A percentile compares a stretch with the other conserved stretches of the same genome.
Conservation (phyloP, 352 stramenopile genomes). For the Phytophthora sp. region DNA sequence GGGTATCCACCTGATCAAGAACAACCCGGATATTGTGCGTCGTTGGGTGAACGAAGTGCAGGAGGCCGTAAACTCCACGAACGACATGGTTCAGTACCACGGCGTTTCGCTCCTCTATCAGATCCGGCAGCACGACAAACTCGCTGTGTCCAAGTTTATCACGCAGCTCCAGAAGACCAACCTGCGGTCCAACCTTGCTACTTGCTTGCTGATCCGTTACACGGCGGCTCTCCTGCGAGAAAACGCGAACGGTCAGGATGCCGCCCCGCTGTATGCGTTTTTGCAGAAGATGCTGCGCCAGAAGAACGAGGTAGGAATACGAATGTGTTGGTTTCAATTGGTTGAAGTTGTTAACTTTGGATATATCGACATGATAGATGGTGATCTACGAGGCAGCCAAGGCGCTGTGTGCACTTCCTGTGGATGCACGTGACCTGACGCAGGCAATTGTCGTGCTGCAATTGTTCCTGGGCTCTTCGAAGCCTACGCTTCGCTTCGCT, state of each 20-base stretch:
- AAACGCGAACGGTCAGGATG: constrained; percentile 83
- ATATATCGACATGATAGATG: constrained; percentile 79
- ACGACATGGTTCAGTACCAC: constrained; percentile 99
- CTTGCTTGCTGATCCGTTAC: constrained; percentile 98
- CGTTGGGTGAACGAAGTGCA: constrained; percentile 98
- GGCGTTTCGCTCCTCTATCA: constrained; percentile 98
- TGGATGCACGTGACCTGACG: constrained; percentile 96
- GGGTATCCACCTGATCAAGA: constrained; percentile 95
- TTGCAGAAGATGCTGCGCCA: constrained; percentile 97
- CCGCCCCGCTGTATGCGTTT: constrained; percentile 87
- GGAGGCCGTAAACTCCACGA: constrained; percentile 94
- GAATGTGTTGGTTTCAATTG: neutral
- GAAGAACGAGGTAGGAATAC: constrained; percentile 86
- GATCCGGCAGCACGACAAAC: constrained; percentile 98
- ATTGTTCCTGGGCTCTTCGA: constrained; percentile 94
- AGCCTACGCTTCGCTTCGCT: constrained; percentile 96
- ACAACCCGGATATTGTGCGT: constrained; percentile 91
- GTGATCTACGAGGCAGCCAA: constrained; percentile 99
- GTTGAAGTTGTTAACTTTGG: constrained; percentile 1
- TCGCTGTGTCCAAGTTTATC: constrained; percentile 97
- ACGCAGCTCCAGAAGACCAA: constrained; percentile 94
- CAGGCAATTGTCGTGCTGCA: constrained; percentile 98
- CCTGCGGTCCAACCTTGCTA: constrained; percentile 93
- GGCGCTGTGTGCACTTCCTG: constrained; percentile 95
- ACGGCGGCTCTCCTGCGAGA: constrained; percentile 92